These are phyloP conservation scores for Colletotrichum tofieldiae DNA, from an alignment of 2,329 filamentous ascomycete species.

Conservation along the genomic window DNA sequence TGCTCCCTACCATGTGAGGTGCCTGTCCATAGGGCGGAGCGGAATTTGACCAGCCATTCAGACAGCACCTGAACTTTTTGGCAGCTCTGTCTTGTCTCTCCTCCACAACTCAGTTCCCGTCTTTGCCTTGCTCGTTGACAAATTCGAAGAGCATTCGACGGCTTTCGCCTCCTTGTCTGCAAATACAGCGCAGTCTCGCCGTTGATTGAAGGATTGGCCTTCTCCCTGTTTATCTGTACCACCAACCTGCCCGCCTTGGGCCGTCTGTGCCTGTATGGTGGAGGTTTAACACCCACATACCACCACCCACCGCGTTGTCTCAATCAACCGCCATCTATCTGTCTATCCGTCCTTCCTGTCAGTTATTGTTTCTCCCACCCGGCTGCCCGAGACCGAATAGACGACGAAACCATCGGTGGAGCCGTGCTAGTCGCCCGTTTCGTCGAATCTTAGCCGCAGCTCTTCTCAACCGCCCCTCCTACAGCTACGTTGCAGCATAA, in stretches of 20 bases:
- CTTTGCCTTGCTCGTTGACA: constrained; percentile 9
- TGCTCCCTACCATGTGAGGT: constrained; percentile 29
- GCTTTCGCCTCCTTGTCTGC: neutral
- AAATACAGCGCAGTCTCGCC: neutral
- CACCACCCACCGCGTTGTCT: constrained; percentile 13
- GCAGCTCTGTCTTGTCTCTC: constrained; percentile 15
- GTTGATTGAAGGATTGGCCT: neutral
- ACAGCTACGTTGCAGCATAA: constrained; percentile 32
- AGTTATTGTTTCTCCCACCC: constrained; percentile 8
- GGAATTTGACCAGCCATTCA: constrained; percentile 30
- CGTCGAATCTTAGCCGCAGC: constrained; percentile 42
- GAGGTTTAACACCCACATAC: constrained; percentile 11
- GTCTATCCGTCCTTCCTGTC: constrained; percentile 8
- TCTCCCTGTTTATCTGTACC: constrained; percentile 12
- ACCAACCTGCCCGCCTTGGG: constrained; percentile 12
- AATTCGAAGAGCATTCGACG: neutral
- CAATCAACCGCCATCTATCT: constrained; percentile 4
- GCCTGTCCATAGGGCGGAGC: constrained; percentile 35
- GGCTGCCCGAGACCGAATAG: constrained; percentile 26
- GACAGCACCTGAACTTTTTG: constrained; percentile 14
- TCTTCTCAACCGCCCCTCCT: constrained; percentile 38
- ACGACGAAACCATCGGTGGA: constrained; percentile 33
- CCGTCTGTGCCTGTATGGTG: constrained; percentile 9
- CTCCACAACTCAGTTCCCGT: neutral
- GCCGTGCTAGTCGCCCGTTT: constrained; percentile 34